Conservation (phyloP, 2,329 filamentous ascomycete genomes). For the Verticillium klebahnii region DNA sequence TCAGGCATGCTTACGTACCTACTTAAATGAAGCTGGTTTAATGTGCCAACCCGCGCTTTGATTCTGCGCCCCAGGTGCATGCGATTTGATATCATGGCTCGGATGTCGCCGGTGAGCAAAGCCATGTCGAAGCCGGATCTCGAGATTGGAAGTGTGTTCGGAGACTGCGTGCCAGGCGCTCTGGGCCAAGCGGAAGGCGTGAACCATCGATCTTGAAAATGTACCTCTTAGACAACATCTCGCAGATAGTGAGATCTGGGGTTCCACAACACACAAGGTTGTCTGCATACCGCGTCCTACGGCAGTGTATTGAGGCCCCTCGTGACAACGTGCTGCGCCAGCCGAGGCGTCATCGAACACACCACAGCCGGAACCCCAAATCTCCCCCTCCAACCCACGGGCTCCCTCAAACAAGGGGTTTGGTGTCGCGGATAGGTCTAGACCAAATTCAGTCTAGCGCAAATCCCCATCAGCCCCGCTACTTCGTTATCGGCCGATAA, state of each 20-base stretch:
- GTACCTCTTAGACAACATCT: background rate
- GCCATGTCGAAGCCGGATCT: background rate
- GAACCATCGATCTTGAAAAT: background rate
- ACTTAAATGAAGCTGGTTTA: constrained; percentile 16
- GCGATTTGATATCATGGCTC: background rate
- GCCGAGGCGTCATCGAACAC: background rate
- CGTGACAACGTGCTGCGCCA: background rate
- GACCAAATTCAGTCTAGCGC: background rate
- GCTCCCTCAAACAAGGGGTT: background rate
- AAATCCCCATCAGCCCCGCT: constrained; percentile 15
- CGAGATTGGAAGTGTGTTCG: background rate
- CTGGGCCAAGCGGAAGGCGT: background rate
- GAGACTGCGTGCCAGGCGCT: too few relatives aligned
- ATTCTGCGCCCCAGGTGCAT: background rate
- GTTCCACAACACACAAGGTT: background rate
- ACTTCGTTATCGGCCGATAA: constrained; percentile 25
- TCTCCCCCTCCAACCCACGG: background rate
- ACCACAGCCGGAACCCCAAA: background rate
- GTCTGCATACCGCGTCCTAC: background rate
- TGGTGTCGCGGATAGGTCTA: background rate
- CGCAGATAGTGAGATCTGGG: background rate
- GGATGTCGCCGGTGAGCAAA: background rate
- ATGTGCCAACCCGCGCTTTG: background rate
- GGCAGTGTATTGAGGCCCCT: background rate
- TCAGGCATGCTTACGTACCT: constrained; percentile 14